phyloP scores from a whole-genome alignment of 75 land plant species.

The Selaginella tamariscina region DNA sequence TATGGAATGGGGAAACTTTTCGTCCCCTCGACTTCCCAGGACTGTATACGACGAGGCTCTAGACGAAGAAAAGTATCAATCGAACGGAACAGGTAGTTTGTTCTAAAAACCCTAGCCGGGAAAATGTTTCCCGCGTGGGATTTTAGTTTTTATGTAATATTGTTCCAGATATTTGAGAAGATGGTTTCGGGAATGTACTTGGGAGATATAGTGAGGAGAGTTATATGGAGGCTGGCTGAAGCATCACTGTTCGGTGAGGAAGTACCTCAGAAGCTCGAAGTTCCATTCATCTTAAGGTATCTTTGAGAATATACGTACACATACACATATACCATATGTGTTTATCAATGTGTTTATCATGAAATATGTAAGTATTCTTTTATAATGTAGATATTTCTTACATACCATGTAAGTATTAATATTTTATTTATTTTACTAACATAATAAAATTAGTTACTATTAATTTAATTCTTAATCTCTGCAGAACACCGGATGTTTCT shows the following conservation, averaged over 20 bases:
- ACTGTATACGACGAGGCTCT: constrained; percentile 47
- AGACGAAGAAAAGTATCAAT: constrained; percentile 52
- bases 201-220: constrained; percentile 76
- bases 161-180: constrained; percentile 57
- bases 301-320: no score
- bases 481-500: constrained; percentile 79
- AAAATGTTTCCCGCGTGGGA: background rate
- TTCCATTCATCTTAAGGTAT: constrained; percentile 50
- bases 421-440: background rate
- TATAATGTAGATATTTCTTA: no score
- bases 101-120: background rate
- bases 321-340: no score
- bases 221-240: constrained; percentile 58
- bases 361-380: no score
- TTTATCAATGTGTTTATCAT: no score
- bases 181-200: constrained; percentile 74
- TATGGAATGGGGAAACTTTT: constrained; percentile 80
- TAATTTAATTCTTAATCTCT: background rate
- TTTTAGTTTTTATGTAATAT: background rate
- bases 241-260: constrained; percentile 45
- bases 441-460: no score
- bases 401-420: background rate
- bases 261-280: constrained; percentile 39
- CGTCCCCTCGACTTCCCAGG: constrained; percentile 51
- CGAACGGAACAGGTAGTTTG: constrained; percentile 51